Percentiles rank a stretch among this genome's conserved stretches.
phyloP scores from a whole-genome alignment of 2,329 filamentous ascomycete genomes.

The Ascochyta rabiei region DNA sequence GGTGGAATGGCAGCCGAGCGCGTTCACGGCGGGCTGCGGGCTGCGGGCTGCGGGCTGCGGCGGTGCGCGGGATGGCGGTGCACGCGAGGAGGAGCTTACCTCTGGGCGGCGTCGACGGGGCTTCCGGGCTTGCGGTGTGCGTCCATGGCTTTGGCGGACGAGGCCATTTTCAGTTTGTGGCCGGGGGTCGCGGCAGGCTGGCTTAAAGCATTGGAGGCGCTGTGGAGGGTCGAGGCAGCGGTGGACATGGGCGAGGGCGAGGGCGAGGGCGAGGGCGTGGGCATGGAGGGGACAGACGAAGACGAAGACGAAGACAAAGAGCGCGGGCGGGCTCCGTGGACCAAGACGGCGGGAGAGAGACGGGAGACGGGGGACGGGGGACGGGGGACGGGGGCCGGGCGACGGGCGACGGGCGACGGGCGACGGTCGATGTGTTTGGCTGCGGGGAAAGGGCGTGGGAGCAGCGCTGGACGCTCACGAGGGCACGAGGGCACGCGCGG shows the following conservation, averaged over 20 bases:
- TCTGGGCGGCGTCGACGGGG: conserved; percentile 60
- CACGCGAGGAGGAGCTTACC: conserved; percentile 51
- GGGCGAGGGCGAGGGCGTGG: no score
- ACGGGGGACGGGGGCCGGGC: background rate
- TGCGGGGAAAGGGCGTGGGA: conserved; percentile 16
- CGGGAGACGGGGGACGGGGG: background rate
- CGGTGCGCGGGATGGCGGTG: background rate
- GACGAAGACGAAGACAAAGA: no score
- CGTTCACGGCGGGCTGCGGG: no score
- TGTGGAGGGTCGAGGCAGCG: conserved; percentile 37
- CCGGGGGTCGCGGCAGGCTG: conserved; percentile 45
- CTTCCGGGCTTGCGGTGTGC: conserved; percentile 61
- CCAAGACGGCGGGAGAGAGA: background rate
- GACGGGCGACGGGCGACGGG: background rate
- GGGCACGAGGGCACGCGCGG: background rate
- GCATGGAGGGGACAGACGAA: conserved; percentile 17
- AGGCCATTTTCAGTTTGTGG: conserved; percentile 57
- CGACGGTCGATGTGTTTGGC: background rate
- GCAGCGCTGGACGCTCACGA: conserved; percentile 25
- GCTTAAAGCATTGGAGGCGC: conserved; percentile 44
- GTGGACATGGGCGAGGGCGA: conserved; percentile 30
- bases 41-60: no score
- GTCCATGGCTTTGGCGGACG: conserved; percentile 58
- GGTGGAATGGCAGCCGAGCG: no score
- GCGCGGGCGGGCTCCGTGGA: conserved; percentile 22